Conservation (phyloP, 1,284 basidiomycete genomes). For the Microbotryum saponariae region DNA sequence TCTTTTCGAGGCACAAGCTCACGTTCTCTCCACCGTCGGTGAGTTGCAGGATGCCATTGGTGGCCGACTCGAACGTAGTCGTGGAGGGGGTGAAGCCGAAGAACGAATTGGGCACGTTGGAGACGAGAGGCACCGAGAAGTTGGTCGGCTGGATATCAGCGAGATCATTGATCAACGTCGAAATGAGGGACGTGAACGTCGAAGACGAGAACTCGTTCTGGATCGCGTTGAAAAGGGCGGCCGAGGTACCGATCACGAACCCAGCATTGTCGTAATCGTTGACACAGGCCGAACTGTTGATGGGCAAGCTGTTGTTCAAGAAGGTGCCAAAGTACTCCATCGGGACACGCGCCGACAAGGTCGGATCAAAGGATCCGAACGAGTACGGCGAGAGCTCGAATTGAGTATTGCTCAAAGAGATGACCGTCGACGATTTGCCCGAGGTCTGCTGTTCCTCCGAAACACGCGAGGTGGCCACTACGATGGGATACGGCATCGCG, state of each 20-base stretch:
- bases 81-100: conserved; percentile 28
- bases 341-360: conserved; percentile 53
- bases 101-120: conserved; percentile 19
- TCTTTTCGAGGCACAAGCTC: conserved; percentile 29
- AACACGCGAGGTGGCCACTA: conserved; percentile 25
- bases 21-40: conserved; percentile 46
- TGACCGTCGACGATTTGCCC: conserved; percentile 14
- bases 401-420: conserved; percentile 28
- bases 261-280: conserved; percentile 58
- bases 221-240: conserved; percentile 42
- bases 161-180: conserved; percentile 38
- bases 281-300: conserved; percentile 52
- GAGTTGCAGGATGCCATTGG: conserved; percentile 40
- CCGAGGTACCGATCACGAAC: conserved; percentile 44
- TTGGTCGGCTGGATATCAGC: conserved; percentile 35
- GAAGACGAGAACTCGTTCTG: conserved; percentile 2
- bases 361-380: conserved; percentile 61
- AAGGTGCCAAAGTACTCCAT: conserved; percentile 55
- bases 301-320: conserved; percentile 49
- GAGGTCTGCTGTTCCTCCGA: conserved; percentile 7
- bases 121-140: conserved; percentile 38
- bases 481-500: conserved; percentile 32
- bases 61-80: conserved; percentile 22
- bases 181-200: conserved; percentile 17
- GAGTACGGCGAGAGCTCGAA: conserved; percentile 54